Evolutionary conservation across 768 basidiomycete genomes (phyloP), one percentile per base, ranked within the genome.

Genomic region (Boletus speciosus): DNA sequence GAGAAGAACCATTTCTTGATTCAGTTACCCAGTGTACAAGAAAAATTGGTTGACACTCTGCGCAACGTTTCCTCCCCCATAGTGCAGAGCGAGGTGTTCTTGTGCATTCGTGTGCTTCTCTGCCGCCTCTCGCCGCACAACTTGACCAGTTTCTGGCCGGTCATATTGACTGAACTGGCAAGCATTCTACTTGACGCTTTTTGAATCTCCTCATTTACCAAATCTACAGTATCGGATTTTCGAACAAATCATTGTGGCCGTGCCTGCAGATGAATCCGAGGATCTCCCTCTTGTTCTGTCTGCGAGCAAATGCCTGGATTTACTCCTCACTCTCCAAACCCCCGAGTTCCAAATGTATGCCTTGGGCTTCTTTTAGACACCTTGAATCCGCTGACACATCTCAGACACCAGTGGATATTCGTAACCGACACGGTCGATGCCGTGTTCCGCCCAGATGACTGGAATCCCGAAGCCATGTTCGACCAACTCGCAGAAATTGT

Each of bases 381-480:
- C 15, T 14, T 15, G 11, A 42, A 47, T 47, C 51, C 7, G 43
- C 51, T 67, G 10, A 65, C 45, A 14, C 21, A 5, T 40, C 19
- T 19, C 60, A 91, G 88, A 67, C 90, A 98, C 69, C 94, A 99
- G 75, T 99, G 97, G 96, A 90, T 97, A 64, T 99, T 98, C 69
- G 84, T 98, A 40, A 97, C 94, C 3, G 96, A 99, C 69, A 98
- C 96, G 0, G 91, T 95, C 6, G 97, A 98, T 63, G 94, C 96
- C 0, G 81, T 94, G 34, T 94, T 93, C 71, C 86, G 84, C 16
- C 90, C 93, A 0, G 86, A 93, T 53, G 77, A 85, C 42, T 93
- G 88, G 81, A 76, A 76, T 53, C 90, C 95, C 0, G 88, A 89
- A 60, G 88, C 93, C 3, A 84, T 97, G 76, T 81, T 98, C 71